Percentiles rank a stretch among this genome's conserved stretches.
These are phyloP conservation scores for Boletus rubroflammeus DNA, from an alignment of 768 basidiomycete species.

Conservation along the genomic window DNA sequence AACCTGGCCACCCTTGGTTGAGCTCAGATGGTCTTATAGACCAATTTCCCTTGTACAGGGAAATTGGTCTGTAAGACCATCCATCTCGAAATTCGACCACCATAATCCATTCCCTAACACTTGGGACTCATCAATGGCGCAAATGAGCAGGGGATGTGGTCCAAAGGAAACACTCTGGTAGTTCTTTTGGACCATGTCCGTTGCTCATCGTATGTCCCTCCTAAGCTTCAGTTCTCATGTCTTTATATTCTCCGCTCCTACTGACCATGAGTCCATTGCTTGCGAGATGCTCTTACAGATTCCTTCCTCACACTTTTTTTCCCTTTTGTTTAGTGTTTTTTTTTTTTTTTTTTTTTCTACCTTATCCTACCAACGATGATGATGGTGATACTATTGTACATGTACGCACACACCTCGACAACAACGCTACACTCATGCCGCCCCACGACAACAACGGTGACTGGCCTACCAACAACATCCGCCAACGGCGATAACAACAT, in stretches of 20 bases:
- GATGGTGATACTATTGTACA: too few relatives aligned
- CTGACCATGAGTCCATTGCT: not conserved
- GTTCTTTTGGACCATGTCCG: not conserved
- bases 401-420: too few relatives aligned
- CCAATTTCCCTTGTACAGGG: too few relatives aligned
- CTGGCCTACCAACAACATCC: too few relatives aligned
- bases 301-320: not conserved
- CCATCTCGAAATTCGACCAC: too few relatives aligned
- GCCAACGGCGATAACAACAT: too few relatives aligned
- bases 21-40: too few relatives aligned
- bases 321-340: not conserved
- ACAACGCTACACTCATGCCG: too few relatives aligned
- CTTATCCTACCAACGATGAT: too few relatives aligned
- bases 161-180: not conserved
- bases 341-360: not conserved
- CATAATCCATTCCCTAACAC: not conserved
- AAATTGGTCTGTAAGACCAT: too few relatives aligned
- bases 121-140: not conserved
- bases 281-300: not conserved
- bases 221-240: not conserved
- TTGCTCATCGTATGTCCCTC: not conserved
- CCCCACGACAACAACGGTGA: too few relatives aligned
- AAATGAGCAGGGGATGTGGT: not conserved
- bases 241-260: not conserved
- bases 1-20: too few relatives aligned